Evolutionary conservation across 1,284 basidiomycete species (phyloP).

Genomic region (Trametes polyzona): DNA sequence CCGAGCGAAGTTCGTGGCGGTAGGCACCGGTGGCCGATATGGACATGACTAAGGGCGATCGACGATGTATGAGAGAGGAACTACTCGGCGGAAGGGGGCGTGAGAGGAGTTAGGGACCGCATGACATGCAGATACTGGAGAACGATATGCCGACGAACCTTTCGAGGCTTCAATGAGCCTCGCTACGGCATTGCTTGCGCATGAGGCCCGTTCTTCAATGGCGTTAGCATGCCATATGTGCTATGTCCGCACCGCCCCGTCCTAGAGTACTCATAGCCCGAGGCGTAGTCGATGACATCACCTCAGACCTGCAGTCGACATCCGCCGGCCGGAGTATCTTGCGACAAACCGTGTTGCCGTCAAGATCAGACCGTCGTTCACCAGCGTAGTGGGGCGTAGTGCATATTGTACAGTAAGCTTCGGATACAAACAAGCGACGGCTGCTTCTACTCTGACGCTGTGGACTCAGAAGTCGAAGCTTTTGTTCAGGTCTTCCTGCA

Average conservation of each 20-base stretch:
- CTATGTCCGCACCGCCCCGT: neutral
- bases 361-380: no score
- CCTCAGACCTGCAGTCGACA: no score
- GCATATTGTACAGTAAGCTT: no score
- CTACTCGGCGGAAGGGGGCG: neutral
- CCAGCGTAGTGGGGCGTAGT: neutral
- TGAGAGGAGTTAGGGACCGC: neutral
- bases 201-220: no score
- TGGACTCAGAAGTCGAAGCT: slow-evolving; percentile 73
- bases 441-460: neutral
- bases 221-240: no score
- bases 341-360: no score
- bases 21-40: neutral
- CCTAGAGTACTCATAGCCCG: neutral
- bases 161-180: neutral
- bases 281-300: no score
- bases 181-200: no score
- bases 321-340: no score
- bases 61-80: neutral
- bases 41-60: neutral
- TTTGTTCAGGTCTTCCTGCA: slow-evolving; percentile 86
- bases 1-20: neutral
- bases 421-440: neutral
- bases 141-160: neutral
- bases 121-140: neutral